Evolutionary conservation across 2,329 filamentous ascomycete species (phyloP), one percentile per base, ranked within the genome.

Genomic region (Fusarium cyanostomum): DNA sequence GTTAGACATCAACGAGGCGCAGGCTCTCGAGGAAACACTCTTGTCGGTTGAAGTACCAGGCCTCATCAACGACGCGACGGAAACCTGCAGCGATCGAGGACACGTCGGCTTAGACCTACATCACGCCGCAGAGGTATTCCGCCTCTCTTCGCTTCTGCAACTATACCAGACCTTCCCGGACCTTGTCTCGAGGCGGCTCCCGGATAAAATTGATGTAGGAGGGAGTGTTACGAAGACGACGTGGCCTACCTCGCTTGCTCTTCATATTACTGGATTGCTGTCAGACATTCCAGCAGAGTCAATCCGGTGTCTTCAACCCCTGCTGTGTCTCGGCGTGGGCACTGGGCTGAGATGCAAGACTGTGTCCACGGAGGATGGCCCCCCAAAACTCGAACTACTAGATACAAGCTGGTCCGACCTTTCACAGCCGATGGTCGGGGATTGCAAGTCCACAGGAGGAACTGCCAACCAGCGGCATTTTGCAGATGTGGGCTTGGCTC

Each of bases 151-250:
- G 0, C 65, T 79, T 16, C 55, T 79, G 6, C 77, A 79, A 48
- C 71, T 79, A 0, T 78, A 79, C 63, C 73, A 78, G 56, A 77
- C 76, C 1, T 77, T 77, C 11, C 75, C 73, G 2, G 73, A 76
- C 12, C 66, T 77, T 1, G 72, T 75, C 0, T 68, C 70, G 1
- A 56, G 71, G 7, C 72, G 74, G 0, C 52, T 76, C 4, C 73
- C 75, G 2, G 59, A 60, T 3, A 55, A 16, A 8, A 50, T 64
- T 9, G 34, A 45, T 24, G 13, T 18, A 5, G 48, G 39, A 8
- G 57, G 43, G 5, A 37, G n/a, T 9, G 33, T 62, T 8, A 59
- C 53, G 4, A 53, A 63, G 3, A 30, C 46, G 8, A 59, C 56
- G 13, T 62, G 57, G 62, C 38, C 62, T n/a, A 65, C 62, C 1